Evolutionary conservation across 2,329 filamentous ascomycete genomes (phyloP), one percentile per base, ranked within the genome.

Genomic region (Aureobasidium sp.): DNA sequence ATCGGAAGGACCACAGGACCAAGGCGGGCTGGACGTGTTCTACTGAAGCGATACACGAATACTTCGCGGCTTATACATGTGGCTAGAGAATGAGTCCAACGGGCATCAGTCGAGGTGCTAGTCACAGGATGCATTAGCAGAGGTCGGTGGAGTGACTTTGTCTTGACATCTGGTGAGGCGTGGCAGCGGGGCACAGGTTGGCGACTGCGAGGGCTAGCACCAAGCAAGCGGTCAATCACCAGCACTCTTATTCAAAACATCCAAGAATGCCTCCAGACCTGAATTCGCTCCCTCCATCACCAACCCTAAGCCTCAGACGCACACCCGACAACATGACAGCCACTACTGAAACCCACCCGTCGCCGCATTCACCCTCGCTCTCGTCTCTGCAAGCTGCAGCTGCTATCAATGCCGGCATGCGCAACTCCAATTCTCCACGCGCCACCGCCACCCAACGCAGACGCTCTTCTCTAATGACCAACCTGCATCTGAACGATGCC

Each of bases 351-450:
- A 70, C 71, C 24, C 84, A 83, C 27, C 82, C 84, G 29, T 83
- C 84, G 36, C 80, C 83, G 41, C 81, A 87, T 67, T 85, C 84
- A 55, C 83, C 87, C 37, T 85, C 87, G 44, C 81, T 84, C 65
- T 91, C 88, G 15, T 72, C 71, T n/a, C 81, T 94, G 10, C 88
- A 89, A 71, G 89, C 88, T 57, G 85, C 89, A 13, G 89, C 88
- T 8, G 86, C 88, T 47, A 83, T 92, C 74, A 93, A 50, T 50
- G 87, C 89, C 32, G 85, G 89, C 57, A 46, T 64, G 52, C 52
- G 59, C 44, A 55, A 62, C 59, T 61, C 59, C 9, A 46, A 29
- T 7, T 62, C 59, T 20, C 60, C 64, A 59, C 59, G 56, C 17
- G 34, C 61, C 24, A 61, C 60, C 51, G 39, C 27, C 39, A 57